Evolutionary conservation across 139 green algal genomes (phyloP), one percentile per base, ranked within the genome.

Genomic region (Picochlorum costavermella): DNA sequence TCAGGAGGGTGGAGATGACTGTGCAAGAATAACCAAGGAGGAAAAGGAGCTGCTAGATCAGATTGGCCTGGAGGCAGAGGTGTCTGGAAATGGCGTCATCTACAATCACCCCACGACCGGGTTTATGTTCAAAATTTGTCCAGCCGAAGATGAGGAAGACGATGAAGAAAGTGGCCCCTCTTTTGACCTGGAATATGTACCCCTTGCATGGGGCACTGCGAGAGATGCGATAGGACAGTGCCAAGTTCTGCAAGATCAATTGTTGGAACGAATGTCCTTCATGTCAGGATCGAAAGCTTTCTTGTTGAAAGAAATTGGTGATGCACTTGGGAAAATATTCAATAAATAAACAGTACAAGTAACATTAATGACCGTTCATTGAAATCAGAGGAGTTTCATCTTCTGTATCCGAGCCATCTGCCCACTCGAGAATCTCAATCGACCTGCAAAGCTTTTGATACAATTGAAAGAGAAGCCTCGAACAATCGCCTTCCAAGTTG

Each of bases 401-500:
- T 8, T 40, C 33, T 40, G 33, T 40, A 40, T 40, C 33, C 11
- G 33, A 40, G 33, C 33, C 5, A 8, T 13, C 11, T 40, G 33
- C 33, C 33, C 33, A 40, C 33, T 40, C 46, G 9, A 66, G 23
- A 17, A 13, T 56, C 13, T 37, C 14, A 16, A 66, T 56, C 25
- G 60, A 45, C 14, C 36, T 36, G 14, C 60, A 20, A 23, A 66
- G 20, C 26, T 59, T 26, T 13, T 20, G 10, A 63, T 76, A 77
- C 46, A 88, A 68, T 6, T 65, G 55, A 6, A 64, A 53, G 26
- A 84, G 65, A 25, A 95, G 79, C 12, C 75, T 61, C 12, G 80
- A 31, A 70, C 81, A 91, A 75, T 94, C 85, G 33, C 74, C 72
- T 36, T 81, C 72, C 56, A 97, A 82, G 62, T 97, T 93, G 36